Base-by-base conservation (phyloP, 768 basidiomycete species). In the Lanmaoa rubissima region DNA sequence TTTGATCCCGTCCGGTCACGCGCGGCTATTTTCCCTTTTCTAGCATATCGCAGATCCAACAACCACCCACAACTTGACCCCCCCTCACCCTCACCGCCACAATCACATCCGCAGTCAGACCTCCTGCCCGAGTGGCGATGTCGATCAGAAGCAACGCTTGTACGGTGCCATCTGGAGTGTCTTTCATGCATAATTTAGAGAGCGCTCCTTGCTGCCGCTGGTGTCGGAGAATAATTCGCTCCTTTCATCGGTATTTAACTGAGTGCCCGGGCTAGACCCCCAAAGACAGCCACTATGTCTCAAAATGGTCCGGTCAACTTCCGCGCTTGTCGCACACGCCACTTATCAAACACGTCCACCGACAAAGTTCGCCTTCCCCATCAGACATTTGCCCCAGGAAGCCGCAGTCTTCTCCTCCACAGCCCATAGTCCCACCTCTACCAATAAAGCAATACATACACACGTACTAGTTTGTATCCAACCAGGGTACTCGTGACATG, bases 301-400 rank as follows among this genome's bases (percentile, higher is more conserved):
- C 21, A 19, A 60, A 61, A 40, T 48, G 67, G 67, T 11, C 57
- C 61, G 36, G 61, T 43, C 54, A 53, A 61, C 61, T 48, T 71
- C 70, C 70, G 72, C 68, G 67, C 72, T 59, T 66, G 72, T 73
- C 70, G 70, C 64, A 58, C 54, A 54, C 69, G 69, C 69, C 69
- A 71, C 69, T 61, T 57, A 71, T 63, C 68, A 69, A 65, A 67
- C 67, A 35, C 47, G 42, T 45, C 40, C 21, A 44, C 52, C 45
- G 44, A 69, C 67, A 69, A 65, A 57, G 60, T 66, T 54, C 48
- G 43, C 31, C 46, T 47, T n/a, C 38, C 41, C n/a, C 53, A 45
- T 59, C 41, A 63, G 57, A 55, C 51, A 34, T 38, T 34, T 13
- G 43, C 53, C 51, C 26, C 44, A 26, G 13, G 44, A 48, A 40